Evolutionary conservation across 1,284 basidiomycete genomes (phyloP), one percentile per base, ranked within the genome.

Genomic region (Moniliophthora roreri): DNA sequence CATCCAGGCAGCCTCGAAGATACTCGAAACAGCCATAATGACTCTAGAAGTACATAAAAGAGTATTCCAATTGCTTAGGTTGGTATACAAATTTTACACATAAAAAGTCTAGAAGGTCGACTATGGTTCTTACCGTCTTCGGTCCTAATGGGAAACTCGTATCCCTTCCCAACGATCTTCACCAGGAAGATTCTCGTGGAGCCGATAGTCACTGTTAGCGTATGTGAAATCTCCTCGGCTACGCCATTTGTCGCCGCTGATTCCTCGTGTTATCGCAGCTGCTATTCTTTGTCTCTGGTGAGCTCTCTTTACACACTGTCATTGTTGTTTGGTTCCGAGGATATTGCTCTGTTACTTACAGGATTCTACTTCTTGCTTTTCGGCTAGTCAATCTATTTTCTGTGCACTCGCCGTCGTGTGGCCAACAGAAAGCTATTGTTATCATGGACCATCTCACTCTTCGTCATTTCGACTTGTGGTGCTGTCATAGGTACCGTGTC

Each of bases 301-400:
- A 10, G 18, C 10, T 41, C 39, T 18, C 2, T 11, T 37, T n/a
- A n/a, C n/a, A n/a, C n/a, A n/a, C n/a, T n/a, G n/a, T n/a, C n/a
- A n/a, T n/a, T n/a, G n/a, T n/a, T n/a, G n/a, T 37, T 37, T 16
- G 13, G 4, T 37, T 37, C 4, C 36, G 4, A 4, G 13, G 36
- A 16, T 11, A 3, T 16, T 16, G 4, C 16, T 4, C 3, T 37
- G 16, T 37, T 37, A 16, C 13, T 16, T 37, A 16, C 6, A 41
- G 39, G 39, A n/a, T 41, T 41, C 39, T 41, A 41, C 39, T n/a
- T 41, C 23, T 21, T 41, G 11, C 39, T 41, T 18, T 41, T 41
- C 7, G 39, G 39, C 1, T 18, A 18, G 3, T 41, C 16, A n/a
- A 41, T 41, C 11, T 21, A 21, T 8, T 11, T 18, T 10, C 39